Percentiles rank a stretch among this genome's conserved stretches.
phyloP scores from a whole-genome alignment of 1,139 yeast species.

The Meyerozyma smithsonii region DNA sequence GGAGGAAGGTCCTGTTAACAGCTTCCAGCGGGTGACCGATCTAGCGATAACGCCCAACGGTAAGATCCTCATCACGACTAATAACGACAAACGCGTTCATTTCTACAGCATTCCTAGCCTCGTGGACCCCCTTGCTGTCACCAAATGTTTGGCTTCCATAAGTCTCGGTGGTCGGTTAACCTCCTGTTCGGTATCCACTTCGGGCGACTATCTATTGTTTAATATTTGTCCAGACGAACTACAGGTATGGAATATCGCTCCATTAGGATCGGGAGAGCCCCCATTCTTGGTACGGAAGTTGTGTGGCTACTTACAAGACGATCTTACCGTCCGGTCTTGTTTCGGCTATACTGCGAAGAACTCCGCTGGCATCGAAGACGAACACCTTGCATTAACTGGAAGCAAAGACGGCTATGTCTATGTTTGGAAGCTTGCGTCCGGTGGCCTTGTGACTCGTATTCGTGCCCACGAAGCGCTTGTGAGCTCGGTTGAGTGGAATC shows the following conservation, averaged over 20 bases:
- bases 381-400: constrained; percentile 72
- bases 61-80: constrained; percentile 55
- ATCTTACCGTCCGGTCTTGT: constrained; percentile 70
- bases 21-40: constrained; percentile 58
- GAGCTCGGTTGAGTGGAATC: constrained; percentile 77
- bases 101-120: constrained; percentile 43
- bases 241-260: constrained; percentile 67
- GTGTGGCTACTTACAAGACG: constrained; percentile 67
- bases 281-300: constrained; percentile 55
- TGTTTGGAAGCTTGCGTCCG: constrained; percentile 75
- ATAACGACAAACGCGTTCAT: constrained; percentile 54
- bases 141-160: constrained; percentile 30
- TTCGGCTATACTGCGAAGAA: constrained; percentile 48
- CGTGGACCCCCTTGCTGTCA: constrained; percentile 30
- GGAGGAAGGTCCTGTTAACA: constrained; percentile 16
- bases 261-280: constrained; percentile 42
- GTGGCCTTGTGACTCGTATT: constrained; percentile 57
- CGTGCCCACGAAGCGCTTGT: constrained; percentile 66
- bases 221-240: constrained; percentile 67
- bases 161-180: constrained; percentile 35
- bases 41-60: constrained; percentile 62
- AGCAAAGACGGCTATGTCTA: constrained; percentile 78
- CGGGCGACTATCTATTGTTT: constrained; percentile 35
- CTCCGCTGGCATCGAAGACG: constrained; percentile 24
- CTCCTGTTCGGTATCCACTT: constrained; percentile 36